Evolutionary conservation across 352 stramenopile species (phyloP), one percentile per base, ranked within the genome.

Genomic region (Pythium oligandrum): DNA sequence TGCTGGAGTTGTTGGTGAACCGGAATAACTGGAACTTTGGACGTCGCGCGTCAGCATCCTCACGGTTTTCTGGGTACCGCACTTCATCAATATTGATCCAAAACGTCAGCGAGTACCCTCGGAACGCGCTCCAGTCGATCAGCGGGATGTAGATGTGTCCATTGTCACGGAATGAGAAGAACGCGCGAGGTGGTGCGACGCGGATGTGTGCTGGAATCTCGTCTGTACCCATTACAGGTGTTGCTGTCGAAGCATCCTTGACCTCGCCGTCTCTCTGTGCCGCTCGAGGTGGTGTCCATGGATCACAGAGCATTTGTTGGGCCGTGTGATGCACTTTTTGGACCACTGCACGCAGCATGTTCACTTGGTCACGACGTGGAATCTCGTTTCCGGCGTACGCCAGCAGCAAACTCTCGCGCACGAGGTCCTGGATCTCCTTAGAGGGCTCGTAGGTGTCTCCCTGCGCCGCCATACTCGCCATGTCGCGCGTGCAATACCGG

Each of bases 121-220:
- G 78, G 55, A 94, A 94, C 12, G 72, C 68, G 12, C 66, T 71
- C 84, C 84, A 94, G 57, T 90, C 78, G 35, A 94, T 67, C 30
- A 88, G 74, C 4, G 84, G 84, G 33, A 94, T 57, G 44, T 86
- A 68, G 70, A 94, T 83, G n/a, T 67, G 63, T 10, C 79, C 75
- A 31, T 78, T 85, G 11, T 74, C 73, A 3, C 51, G 71, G 39
- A 93, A 84, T 35, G 55, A 65, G 40, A 90, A 91, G 60, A 86
- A 90, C 53, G 80, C 75, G 3, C 59, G 68, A 11, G 83, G 80
- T 31, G 75, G 78, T 40, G 68, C 39, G 7, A 88, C 75, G 6
- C 17, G 17, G 38, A 12, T 43, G 17, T 26, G 17, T 26, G 17
- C 17, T 26, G 17, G 17, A 26, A 26, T 26, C 17, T 26, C 17